phyloP scores from a whole-genome alignment of 768 basidiomycete genomes.

The Pulveroboletus frians region DNA sequence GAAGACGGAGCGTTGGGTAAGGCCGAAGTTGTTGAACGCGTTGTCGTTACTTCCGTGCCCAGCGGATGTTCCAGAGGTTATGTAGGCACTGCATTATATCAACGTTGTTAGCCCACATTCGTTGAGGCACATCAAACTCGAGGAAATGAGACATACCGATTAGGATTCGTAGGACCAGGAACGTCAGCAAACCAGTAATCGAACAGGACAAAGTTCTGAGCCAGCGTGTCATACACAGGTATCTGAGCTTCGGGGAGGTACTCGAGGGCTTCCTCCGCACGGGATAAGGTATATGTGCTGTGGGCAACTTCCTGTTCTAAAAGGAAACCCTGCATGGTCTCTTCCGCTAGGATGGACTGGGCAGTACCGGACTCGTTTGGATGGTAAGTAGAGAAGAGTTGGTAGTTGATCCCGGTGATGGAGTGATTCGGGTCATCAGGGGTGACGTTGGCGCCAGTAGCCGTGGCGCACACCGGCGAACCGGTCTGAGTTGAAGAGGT shows the following conservation, averaged over 20 bases:
- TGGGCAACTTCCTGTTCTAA: slow-evolving; percentile 17
- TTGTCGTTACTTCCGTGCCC: slow-evolving; percentile 19
- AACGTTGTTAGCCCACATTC: neutral
- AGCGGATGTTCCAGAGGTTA: slow-evolving; percentile 25
- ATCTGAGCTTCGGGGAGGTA: slow-evolving; percentile 23
- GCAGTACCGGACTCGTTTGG: slow-evolving; percentile 14
- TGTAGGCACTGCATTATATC: slow-evolving; percentile 20
- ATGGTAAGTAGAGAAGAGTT: slow-evolving; percentile 20
- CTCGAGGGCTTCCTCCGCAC: slow-evolving; percentile 15
- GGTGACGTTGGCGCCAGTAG: slow-evolving; percentile 13
- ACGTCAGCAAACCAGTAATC: slow-evolving; percentile 24
- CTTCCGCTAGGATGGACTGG: neutral
- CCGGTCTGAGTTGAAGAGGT: slow-evolving; percentile 5
- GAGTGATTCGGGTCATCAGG: slow-evolving; percentile 25
- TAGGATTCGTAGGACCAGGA: slow-evolving; percentile 24
- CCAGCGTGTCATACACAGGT: slow-evolving; percentile 21
- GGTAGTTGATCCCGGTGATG: slow-evolving; percentile 19
- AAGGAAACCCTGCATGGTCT: slow-evolving; percentile 22
- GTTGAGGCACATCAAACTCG: neutral
- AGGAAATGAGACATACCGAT: slow-evolving; percentile 10
- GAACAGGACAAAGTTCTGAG: slow-evolving; percentile 22
- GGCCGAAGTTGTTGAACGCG: slow-evolving; percentile 15
- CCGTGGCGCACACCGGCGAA: slow-evolving; percentile 14
- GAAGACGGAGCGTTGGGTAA: slow-evolving; percentile 26
- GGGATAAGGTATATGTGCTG: slow-evolving; percentile 4